phyloP scores from a whole-genome alignment of 2,329 filamentous ascomycete genomes.

The Colletotrichum limetticola region DNA sequence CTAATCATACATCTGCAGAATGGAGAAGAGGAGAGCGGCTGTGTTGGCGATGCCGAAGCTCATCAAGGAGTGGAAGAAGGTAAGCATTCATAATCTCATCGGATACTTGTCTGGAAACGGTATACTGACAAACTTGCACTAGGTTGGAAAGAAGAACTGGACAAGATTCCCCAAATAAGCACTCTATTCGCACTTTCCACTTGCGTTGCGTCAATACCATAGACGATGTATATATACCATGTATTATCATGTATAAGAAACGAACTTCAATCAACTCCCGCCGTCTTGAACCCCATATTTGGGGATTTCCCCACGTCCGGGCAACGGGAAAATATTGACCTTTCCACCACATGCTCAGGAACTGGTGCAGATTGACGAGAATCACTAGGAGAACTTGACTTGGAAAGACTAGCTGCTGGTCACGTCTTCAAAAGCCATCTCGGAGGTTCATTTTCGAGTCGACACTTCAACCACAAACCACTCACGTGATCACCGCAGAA shows the following conservation, averaged over 20 bases:
- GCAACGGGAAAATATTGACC: too few relatives aligned
- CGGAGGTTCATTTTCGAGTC: too few relatives aligned
- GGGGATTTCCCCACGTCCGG: not conserved
- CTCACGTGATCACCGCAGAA: slow-evolving; percentile 28
- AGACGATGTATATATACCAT: slow-evolving; percentile 35
- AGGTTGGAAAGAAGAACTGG: slow-evolving; percentile 68
- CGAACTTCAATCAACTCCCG: slow-evolving; percentile 23
- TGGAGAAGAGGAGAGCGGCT: slow-evolving; percentile 89
- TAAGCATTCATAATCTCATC: slow-evolving; percentile 56
- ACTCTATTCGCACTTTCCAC: slow-evolving; percentile 19
- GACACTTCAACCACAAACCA: not conserved
- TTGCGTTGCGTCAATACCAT: slow-evolving; percentile 7
- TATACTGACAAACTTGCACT: slow-evolving; percentile 46
- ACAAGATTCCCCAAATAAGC: slow-evolving; percentile 67
- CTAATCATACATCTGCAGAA: slow-evolving; percentile 58
- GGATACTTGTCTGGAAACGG: not conserved
- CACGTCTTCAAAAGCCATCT: not conserved
- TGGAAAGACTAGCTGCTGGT: not conserved
- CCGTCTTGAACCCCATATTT: not conserved
- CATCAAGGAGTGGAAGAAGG: slow-evolving; percentile 93
- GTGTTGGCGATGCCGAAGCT: slow-evolving; percentile 96
- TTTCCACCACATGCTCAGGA: not conserved
- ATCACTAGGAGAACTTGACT: not conserved
- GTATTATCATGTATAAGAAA: slow-evolving; percentile 37
- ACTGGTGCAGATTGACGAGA: not conserved